A percentile compares a stretch with the other conserved stretches of the same genome.
phyloP scores from a whole-genome alignment of 148 eudicot species.

The Oxyria digyna region DNA sequence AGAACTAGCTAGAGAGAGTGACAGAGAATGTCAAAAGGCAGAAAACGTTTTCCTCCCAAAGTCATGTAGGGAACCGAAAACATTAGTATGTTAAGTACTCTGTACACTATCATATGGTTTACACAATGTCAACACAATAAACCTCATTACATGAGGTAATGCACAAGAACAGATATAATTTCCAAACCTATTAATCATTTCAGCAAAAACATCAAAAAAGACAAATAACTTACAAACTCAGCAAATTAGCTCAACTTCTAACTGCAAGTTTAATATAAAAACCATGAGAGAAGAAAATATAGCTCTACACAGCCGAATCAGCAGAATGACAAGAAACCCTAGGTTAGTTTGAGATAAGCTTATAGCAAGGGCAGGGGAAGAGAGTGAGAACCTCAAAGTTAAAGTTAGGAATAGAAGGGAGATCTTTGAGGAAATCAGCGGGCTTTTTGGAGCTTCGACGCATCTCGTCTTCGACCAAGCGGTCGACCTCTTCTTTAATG shows the following conservation, averaged over 20 bases:
- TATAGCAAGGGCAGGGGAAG: background rate
- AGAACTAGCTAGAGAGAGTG: background rate
- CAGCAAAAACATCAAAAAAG: background rate
- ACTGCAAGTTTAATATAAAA: background rate
- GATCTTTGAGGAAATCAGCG: constrained; percentile 71
- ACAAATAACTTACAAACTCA: too few relatives aligned
- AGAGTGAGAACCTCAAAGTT: constrained; percentile 33
- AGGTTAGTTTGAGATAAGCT: constrained; percentile 1
- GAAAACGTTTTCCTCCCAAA: background rate
- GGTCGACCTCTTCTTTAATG: constrained; percentile 72
- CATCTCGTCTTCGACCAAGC: constrained; percentile 81
- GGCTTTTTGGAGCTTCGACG: constrained; percentile 68
- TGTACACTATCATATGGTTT: background rate
- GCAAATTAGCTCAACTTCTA: background rate
- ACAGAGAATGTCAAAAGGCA: background rate
- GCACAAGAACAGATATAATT: background rate
- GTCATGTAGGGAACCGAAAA: background rate
- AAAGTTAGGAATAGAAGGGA: constrained; percentile 53
- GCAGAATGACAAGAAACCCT: background rate
- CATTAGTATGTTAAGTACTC: background rate
- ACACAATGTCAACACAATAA: background rate
- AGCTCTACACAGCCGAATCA: background rate
- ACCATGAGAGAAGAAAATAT: background rate
- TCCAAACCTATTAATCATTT: background rate
- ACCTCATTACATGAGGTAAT: background rate